Evolutionary conservation across 352 stramenopile genomes (phyloP), one percentile per base, ranked within the genome.

Genomic region (Phytophthora quininea): DNA sequence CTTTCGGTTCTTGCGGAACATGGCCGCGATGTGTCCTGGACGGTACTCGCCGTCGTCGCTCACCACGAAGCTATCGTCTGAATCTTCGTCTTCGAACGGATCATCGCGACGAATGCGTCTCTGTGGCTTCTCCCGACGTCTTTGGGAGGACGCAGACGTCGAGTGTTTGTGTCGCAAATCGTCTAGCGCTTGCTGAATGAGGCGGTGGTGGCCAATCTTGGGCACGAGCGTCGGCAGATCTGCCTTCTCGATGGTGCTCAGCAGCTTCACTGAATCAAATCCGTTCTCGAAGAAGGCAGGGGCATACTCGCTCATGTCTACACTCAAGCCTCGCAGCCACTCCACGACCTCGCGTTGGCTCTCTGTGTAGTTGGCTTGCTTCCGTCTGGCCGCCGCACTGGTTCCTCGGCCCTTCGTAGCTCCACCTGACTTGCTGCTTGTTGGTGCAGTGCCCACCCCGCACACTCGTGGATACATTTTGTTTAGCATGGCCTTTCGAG

Each of bases 231-330:
- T 71, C 12, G 86, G 81, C 32, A 96, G 52, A 53, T 96, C 88
- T 1, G 71, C 71, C 29, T 89, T 76, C 60, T 91, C 85, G 30
- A 96, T 89, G 3, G 80, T 86, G 51, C 80, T 88, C 9, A 96
- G 69, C 29, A 95, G 69, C 67, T 96, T 93, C 58, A 96, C 88
- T 53, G 86, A 94, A 58, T 96, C 88, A 48, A 96, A 96, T 1
- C 88, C 86, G 54, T 96, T 95, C 50, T 95, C 88, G 43, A 96
- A 94, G 62, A 96, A 94, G 30, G 86, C 77, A 12, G 76, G 73
- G n/a, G 79, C 84, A 60, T 96, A 96, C 51, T 88, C 75, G 31
- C 85, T 93, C 88, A 96, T 96, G 59, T 95, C 85, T 6, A 92
- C 84, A 14, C 81, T 82, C 14, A 96, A 68, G 2, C 74, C 67